Base-by-base conservation (phyloP, 1,284 basidiomycete species). In the Schizopora paradoxa region DNA sequence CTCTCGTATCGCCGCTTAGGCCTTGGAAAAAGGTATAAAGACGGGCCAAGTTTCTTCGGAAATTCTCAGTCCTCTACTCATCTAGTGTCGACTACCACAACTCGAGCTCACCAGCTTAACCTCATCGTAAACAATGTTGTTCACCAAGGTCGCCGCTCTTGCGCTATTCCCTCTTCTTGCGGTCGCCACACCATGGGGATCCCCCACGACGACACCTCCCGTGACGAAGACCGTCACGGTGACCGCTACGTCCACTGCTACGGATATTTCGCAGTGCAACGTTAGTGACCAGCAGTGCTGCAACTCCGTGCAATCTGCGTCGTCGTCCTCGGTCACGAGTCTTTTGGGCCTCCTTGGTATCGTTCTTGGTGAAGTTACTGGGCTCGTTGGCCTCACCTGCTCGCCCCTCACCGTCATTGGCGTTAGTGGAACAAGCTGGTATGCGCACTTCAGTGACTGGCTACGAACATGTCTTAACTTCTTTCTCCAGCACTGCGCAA, bases 201-300 rank as follows among this genome's bases (percentile, higher is more conserved):
- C 28, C 37, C 38, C 29, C 22, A 29, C 21, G n/a, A 31, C 22
- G 16, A 40, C 18, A 5, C 25, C 19, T 29, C 25, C 16, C 23
- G 21, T 26, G 25, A 18, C 25, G n/a, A 31, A 26, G 3, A 50
- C 48, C 11, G 44, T 60, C 32, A 46, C 49, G 8, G 48, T 57
- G 36, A 51, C 62, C 55, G 55, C 62, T 26, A 55, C 58, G 46
- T 55, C 58, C 10, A 53, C 59, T 2, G 57, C 55, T 3, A 52
- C 54, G 6, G 53, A 52, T 6, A 52, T 57, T 26, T 45, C 53
- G 13, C 54, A 42, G 36, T 47, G 32, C 39, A 26, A 27, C 11
- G 6, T 39, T 23, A 36, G 27, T 26, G 39, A 19, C 46, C 55
- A 16, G 46, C 61, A 64, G 47, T 64, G 62, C 51, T 64, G 62